These are phyloP conservation scores for Penicillium bovifimosum DNA, from an alignment of 495 filamentous ascomycete genomes.

Conservation along the genomic window DNA sequence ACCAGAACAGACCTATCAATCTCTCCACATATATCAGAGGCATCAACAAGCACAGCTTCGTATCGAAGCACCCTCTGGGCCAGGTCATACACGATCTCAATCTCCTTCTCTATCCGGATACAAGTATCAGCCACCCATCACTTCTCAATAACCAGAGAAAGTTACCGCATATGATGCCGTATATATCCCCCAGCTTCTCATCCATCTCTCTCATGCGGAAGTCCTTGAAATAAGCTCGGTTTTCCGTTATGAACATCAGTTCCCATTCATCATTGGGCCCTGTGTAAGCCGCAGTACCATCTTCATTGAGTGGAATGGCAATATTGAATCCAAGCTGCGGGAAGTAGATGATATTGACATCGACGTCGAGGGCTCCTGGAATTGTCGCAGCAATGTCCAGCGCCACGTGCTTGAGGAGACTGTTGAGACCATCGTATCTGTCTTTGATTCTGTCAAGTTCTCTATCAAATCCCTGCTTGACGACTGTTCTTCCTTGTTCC, in stretches of 20 bases:
- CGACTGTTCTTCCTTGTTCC: conserved; percentile 66
- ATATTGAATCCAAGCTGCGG: conserved; percentile 89
- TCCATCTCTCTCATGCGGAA: conserved; percentile 80
- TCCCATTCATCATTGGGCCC: conserved; percentile 66
- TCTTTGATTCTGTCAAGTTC: conserved; percentile 74
- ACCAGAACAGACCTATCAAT: conserved; percentile 57
- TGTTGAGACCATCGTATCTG: conserved; percentile 69
- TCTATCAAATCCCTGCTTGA: conserved; percentile 65
- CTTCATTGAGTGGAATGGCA: conserved; percentile 59
- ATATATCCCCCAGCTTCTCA: conserved; percentile 75
- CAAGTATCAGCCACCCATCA: not conserved
- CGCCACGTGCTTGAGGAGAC: conserved; percentile 63
- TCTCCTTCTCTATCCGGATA: conserved; percentile 65
- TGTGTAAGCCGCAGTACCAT: conserved; percentile 58
- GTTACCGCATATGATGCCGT: conserved; percentile 74
- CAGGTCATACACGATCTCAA: conserved; percentile 79
- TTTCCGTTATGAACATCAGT: conserved; percentile 67
- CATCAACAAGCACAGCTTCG: conserved; percentile 57
- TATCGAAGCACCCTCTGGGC: conserved; percentile 66
- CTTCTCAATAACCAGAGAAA: not conserved
- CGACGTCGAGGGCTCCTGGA: conserved; percentile 54
- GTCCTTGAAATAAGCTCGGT: conserved; percentile 81
- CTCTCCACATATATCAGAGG: conserved; percentile 77
- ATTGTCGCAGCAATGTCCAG: conserved; percentile 54
- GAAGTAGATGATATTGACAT: conserved; percentile 79